Evolutionary conservation across 2,329 filamentous ascomycete genomes (phyloP), one percentile per base, ranked within the genome.

Genomic region (Hypoxylon sp.): DNA sequence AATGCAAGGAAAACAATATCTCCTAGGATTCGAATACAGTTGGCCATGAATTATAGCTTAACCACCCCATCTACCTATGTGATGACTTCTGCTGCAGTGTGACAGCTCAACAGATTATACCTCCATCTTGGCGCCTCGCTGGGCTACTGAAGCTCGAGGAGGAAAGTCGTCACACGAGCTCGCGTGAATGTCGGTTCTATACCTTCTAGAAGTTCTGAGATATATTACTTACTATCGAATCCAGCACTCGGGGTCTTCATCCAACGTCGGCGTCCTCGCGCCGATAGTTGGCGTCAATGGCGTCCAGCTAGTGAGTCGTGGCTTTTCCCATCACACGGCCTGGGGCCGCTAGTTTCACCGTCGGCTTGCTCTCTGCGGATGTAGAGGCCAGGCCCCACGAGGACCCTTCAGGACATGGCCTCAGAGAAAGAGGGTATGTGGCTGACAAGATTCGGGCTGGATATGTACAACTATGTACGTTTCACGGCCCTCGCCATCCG

Each of bases 271-370:
- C 23, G 33, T 38, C 24, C n/a, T 45, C 40, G 37, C 45, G 52
- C 29, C 52, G 51, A 57, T 60, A 60, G 45, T 60, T 55, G 46
- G 49, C 52, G 61, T 52, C 45, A 62, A 55, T 50, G 50, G 47
- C 31, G 18, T 35, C 47, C 33, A 31, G 33, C 48, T 55, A 53
- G 35, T 51, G 51, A 51, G 57, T 40, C 46, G 26, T 40, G 37
- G 31, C 29, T 20, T 35, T 35, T 29, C 46, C 17, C 41, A 56
- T 58, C 43, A 57, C 60, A 55, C 48, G 31, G 10, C 49, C 35
- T 7, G 31, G 50, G 48, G n/a, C 54, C 61, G 59, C 62, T 64
- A 62, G 61, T 64, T 33, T 54, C 52, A 23, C 21, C 37, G 48
- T 54, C 51, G 56, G 48, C 54, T 31, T 48, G 26, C 46, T 48